A percentile compares a stretch with the other conserved stretches of the same genome.
These are phyloP conservation scores for Zarea fungicola DNA, from an alignment of 2,329 filamentous ascomycete genomes.

Conservation along the genomic window DNA sequence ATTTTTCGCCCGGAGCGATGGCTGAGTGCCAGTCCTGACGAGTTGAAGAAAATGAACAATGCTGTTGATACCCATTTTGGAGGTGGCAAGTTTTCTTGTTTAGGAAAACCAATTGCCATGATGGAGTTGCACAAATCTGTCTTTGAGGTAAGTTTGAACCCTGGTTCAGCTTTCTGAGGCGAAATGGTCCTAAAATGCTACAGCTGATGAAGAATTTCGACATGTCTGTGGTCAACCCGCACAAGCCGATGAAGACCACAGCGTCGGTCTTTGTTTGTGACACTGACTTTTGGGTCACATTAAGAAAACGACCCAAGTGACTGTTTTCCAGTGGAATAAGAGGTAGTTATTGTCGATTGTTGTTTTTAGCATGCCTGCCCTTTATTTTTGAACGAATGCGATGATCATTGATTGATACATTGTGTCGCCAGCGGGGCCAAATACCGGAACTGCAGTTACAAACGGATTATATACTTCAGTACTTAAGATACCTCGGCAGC, in stretches of 20 bases:
- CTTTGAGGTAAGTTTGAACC: conserved; percentile 39
- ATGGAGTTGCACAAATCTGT: conserved; percentile 45
- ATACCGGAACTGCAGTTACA: too few species aligned
- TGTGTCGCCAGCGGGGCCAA: too few species aligned
- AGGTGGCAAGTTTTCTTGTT: conserved; percentile 38
- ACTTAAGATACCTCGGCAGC: too few species aligned
- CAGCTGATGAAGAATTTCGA: conserved; percentile 30
- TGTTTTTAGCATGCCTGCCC: too few species aligned
- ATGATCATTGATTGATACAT: too few species aligned
- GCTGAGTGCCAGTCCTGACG: conserved; percentile 33
- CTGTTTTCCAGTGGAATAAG: too few species aligned
- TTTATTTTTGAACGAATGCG: too few species aligned
- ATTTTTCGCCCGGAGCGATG: conserved; percentile 50
- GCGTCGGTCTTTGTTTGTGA: conserved; percentile 31
- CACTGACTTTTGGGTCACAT: conserved; percentile 30
- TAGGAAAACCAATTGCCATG: conserved; percentile 42
- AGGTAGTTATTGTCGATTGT: too few species aligned
- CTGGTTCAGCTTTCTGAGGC: rapidly evolving
- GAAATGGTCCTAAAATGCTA: background rate
- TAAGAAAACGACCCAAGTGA: conserved; percentile 19
- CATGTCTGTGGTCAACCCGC: conserved; percentile 28
- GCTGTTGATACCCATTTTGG: conserved; percentile 41
- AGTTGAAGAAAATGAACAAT: conserved; percentile 29
- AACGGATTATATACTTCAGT: too few species aligned
- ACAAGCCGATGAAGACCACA: conserved; percentile 27